Percentiles rank a stretch among this genome's conserved stretches.
Conservation (phyloP, 164 flowering plant species). For the Saururus chinensis region DNA sequence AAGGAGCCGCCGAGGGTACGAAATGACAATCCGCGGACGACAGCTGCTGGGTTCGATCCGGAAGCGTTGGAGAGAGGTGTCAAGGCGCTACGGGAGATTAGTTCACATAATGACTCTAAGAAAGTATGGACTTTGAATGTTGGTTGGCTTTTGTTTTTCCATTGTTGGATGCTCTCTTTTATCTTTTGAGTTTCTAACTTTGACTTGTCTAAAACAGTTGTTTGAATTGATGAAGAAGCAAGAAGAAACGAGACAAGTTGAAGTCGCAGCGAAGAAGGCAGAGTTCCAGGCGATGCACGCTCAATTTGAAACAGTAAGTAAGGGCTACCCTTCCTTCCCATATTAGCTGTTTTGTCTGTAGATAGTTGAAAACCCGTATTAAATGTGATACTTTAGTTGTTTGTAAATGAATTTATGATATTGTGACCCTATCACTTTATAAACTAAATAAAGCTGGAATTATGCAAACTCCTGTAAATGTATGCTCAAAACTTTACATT, state of each 20-base stretch:
- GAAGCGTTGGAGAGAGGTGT: slow-evolving; percentile 79
- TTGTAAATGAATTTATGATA: background rate
- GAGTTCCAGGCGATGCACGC: slow-evolving; percentile 68
- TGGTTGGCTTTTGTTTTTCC: background rate
- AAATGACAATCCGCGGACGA: slow-evolving; percentile 73
- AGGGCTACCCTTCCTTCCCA: slow-evolving; percentile 7
- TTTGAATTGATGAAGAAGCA: slow-evolving; percentile 70
- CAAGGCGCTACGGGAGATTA: slow-evolving; percentile 42
- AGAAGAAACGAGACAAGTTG: slow-evolving; percentile 74
- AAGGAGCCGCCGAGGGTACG: slow-evolving; percentile 27
- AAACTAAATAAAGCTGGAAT: too few species aligned
- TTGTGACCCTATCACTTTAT: too few species aligned
- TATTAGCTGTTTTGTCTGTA: too few species aligned
- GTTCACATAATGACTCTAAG: slow-evolving; percentile 33
- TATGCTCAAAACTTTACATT: too few species aligned
- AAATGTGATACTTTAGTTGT: background rate
- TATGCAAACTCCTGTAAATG: too few species aligned
- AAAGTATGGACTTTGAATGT: slow-evolving; percentile 26
- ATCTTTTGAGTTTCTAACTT: background rate
- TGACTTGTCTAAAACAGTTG: slow-evolving; percentile 21
- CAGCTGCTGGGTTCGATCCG: slow-evolving; percentile 85
- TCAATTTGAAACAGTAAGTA: slow-evolving; percentile 74
- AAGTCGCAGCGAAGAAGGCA: slow-evolving; percentile 35
- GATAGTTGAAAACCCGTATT: too few species aligned
- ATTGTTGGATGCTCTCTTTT: background rate